A percentile compares a stretch with the other conserved stretches of the same genome.
phyloP scores from a whole-genome alignment of 1,139 yeast species.

The Yarrowia galli region DNA sequence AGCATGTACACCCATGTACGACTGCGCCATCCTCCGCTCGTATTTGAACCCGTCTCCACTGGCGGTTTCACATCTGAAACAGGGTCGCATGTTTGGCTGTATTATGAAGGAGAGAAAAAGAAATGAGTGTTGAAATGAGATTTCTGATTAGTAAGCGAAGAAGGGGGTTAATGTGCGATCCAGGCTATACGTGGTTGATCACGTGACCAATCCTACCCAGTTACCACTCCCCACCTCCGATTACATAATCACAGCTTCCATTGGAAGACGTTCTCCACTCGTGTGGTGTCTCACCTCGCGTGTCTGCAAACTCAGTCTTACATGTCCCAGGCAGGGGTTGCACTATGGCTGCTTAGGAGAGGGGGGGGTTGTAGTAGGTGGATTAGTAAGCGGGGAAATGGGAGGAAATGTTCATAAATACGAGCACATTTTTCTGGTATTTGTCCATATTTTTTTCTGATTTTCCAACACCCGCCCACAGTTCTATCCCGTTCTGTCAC shows the following conservation, averaged over 20 bases:
- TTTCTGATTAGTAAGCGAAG: too few relatives aligned
- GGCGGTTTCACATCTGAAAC: conserved; percentile 17
- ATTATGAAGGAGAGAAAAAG: conserved; percentile 11
- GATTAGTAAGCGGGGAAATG: too few relatives aligned
- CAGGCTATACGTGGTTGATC: too few relatives aligned
- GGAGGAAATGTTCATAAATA: too few relatives aligned
- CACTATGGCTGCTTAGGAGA: conserved; percentile 9
- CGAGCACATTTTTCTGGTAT: too few relatives aligned
- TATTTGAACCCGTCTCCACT: neutral
- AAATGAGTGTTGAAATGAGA: neutral
- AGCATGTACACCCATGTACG: neutral
- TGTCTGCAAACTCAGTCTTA: conserved; percentile 7
- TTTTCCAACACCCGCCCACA: too few relatives aligned
- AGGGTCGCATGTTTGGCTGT: conserved; percentile 2
- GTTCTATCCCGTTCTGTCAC: too few relatives aligned
- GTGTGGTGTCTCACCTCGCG: conserved; percentile 32
- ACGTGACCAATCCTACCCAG: too few relatives aligned
- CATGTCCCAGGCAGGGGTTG: conserved; percentile 32
- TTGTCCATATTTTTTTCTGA: too few relatives aligned
- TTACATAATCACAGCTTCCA: neutral
- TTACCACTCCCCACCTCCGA: neutral
- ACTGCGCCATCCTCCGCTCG: neutral
- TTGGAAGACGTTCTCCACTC: too few relatives aligned
- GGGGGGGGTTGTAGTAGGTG: neutral
- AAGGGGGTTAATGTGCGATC: too few relatives aligned